Conservation (phyloP, 805 yeast genomes). For the Monosporozyma siamensis region DNA sequence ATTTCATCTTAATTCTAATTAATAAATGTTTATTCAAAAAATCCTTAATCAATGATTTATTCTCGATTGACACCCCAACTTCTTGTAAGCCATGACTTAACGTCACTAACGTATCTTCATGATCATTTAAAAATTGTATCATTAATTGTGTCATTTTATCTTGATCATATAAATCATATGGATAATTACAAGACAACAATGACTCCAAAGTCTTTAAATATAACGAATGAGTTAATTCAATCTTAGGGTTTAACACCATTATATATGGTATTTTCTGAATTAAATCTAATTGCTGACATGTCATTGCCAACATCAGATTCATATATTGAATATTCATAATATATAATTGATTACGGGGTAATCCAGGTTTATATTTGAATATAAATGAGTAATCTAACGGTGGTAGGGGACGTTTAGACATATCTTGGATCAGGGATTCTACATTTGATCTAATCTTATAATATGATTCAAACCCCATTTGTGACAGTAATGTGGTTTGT, state of each 20-base stretch:
- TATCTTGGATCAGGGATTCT: conserved; percentile 49
- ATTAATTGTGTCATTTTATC: conserved; percentile 43
- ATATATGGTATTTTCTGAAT: conserved; percentile 74
- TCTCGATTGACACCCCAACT: conserved; percentile 24
- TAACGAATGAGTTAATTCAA: conserved; percentile 63
- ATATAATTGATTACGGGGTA: conserved; percentile 25
- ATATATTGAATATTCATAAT: conserved; percentile 47
- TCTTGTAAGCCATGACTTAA: conserved; percentile 78
- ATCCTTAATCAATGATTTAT: conserved; percentile 14
- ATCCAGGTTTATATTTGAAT: conserved; percentile 32
- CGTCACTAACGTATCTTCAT: conserved; percentile 74
- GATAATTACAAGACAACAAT: conserved; percentile 35
- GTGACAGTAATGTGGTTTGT: not conserved
- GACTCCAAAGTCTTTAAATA: conserved; percentile 62
- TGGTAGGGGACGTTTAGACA: conserved; percentile 44
- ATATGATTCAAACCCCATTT: conserved; percentile 37
- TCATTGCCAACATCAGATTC: conserved; percentile 45
- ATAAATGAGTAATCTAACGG: conserved; percentile 44
- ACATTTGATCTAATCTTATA: conserved; percentile 50
- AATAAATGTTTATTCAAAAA: conserved; percentile 69
- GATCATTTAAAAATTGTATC: conserved; percentile 55
- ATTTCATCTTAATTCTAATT: conserved; percentile 80
- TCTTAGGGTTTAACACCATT: conserved; percentile 77
- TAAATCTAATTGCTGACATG: conserved; percentile 62
- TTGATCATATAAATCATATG: conserved; percentile 46